These are phyloP conservation scores for Metarhizium rileyi DNA, from an alignment of 2,329 filamentous ascomycete species.

Conservation along the genomic window DNA sequence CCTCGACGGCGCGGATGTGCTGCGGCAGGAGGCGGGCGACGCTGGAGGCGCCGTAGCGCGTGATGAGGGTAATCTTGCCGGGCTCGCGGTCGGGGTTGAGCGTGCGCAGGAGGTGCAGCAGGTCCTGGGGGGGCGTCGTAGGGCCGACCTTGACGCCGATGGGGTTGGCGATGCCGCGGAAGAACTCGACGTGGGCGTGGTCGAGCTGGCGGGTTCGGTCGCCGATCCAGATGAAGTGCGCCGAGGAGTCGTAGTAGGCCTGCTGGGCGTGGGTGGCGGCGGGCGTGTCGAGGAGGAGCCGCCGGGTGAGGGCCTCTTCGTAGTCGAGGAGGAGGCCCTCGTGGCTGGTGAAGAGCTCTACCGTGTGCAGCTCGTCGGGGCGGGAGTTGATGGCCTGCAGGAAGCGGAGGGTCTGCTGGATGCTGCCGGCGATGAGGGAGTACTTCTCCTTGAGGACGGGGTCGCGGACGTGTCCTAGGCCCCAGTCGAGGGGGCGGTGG, in stretches of 20 bases:
- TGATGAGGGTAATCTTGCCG: conserved; percentile 94
- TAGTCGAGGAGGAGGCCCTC: conserved; percentile 93
- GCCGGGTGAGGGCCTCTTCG: conserved; percentile 76
- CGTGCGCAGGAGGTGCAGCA: conserved; percentile 69
- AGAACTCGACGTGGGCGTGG: conserved; percentile 93
- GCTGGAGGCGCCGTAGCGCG: conserved; percentile 76
- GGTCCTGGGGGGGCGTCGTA: conserved; percentile 65
- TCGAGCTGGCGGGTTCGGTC: conserved; percentile 91
- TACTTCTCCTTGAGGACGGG: conserved; percentile 79
- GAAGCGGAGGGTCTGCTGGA: conserved; percentile 87
- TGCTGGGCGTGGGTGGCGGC: conserved; percentile 29
- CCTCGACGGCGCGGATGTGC: conserved; percentile 84
- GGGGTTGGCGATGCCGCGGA: conserved; percentile 90
- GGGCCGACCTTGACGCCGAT: conserved; percentile 96
- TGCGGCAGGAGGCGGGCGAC: conserved; percentile 66
- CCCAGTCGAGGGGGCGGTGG: conserved; percentile 90
- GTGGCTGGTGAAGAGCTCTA: conserved; percentile 92
- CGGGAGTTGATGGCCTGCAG: conserved; percentile 89
- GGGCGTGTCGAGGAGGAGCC: too few species aligned
- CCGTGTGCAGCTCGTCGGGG: conserved; percentile 73
- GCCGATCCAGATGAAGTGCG: conserved; percentile 97
- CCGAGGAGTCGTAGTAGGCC: conserved; percentile 86
- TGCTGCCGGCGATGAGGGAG: conserved; percentile 69
- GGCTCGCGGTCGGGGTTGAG: conserved; percentile 76
- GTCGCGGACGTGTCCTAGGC: conserved; percentile 81